Evolutionary conservation across 1,139 yeast genomes (phyloP).

Genomic region (Oligophagozyma castellii): DNA sequence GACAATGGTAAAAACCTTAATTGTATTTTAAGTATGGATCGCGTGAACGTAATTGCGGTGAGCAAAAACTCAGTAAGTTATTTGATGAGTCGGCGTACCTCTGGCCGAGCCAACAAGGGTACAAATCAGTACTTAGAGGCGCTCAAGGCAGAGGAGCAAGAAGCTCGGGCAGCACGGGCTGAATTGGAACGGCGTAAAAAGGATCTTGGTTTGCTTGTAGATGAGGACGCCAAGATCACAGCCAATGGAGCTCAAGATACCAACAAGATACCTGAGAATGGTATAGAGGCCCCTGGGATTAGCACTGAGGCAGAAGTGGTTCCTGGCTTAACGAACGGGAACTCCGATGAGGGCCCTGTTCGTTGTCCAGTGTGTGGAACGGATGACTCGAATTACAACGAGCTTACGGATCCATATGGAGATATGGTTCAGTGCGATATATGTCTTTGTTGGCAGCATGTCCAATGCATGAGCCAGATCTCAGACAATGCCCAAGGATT

Average conservation of each 20-base stretch:
- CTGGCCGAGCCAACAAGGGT: constrained; percentile 18
- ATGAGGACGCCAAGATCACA: neutral
- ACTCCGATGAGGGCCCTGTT: constrained; percentile 28
- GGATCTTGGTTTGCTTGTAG: neutral
- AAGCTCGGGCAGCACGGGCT: no score
- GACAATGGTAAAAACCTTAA: constrained; percentile 1
- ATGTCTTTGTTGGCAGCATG: constrained; percentile 81
- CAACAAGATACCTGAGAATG: constrained; percentile 4
- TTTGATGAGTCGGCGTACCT: constrained; percentile 12
- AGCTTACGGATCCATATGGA: constrained; percentile 44
- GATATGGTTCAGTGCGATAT: constrained; percentile 69
- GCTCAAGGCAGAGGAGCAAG: constrained; percentile 9
- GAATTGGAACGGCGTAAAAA: neutral
- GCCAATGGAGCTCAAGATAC: neutral
- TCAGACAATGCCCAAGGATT: constrained; percentile 6
- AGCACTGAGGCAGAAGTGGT: no score
- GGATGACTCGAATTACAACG: constrained; percentile 48
- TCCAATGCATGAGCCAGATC: constrained; percentile 49
- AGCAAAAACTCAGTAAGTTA: constrained; percentile 1
- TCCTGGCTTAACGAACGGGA: constrained; percentile 4
- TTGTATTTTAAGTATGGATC: no score
- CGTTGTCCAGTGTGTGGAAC: constrained; percentile 55
- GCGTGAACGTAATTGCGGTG: neutral
- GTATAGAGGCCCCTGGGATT: no score
- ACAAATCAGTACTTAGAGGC: constrained; percentile 13